These are phyloP conservation scores for Agarophyton chilense DNA, from an alignment of 23 red algal species.

Conservation along the genomic window DNA sequence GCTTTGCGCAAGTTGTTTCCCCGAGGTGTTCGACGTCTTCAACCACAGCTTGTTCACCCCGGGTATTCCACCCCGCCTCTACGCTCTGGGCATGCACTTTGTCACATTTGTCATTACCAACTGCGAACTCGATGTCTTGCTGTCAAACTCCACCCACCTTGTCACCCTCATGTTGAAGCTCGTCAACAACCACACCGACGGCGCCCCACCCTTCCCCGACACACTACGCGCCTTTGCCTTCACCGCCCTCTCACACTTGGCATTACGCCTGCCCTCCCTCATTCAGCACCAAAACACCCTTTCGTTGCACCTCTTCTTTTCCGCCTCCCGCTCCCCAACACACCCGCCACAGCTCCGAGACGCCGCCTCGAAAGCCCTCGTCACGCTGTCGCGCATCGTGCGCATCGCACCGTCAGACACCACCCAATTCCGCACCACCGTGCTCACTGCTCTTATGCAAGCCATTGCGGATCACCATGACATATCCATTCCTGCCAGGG, in stretches of 20 bases:
- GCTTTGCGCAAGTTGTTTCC: conserved; percentile 56
- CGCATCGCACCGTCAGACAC: neutral
- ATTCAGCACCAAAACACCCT: neutral
- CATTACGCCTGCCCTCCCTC: conserved; percentile 32
- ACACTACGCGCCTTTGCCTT: conserved; percentile 53
- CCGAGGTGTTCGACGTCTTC: conserved; percentile 51
- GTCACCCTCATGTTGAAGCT: conserved; percentile 50
- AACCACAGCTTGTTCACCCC: conserved; percentile 12
- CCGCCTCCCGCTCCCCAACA: neutral
- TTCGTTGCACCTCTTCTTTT: conserved; percentile 48
- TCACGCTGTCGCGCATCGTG: conserved; percentile 37
- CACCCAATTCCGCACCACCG: neutral
- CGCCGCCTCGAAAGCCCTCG: conserved; percentile 57
- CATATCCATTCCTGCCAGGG: conserved; percentile 15
- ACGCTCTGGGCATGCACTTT: conserved; percentile 70
- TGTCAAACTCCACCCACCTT: neutral
- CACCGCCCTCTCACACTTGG: conserved; percentile 44
- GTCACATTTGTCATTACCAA: conserved; percentile 53
- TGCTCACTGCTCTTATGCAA: conserved; percentile 18
- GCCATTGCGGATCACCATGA: conserved; percentile 27
- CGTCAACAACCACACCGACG: conserved; percentile 30
- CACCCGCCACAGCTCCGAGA: conserved; percentile 40
- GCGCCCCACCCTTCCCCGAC: conserved; percentile 37
- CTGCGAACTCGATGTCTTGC: conserved; percentile 24
- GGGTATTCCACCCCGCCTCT: conserved; percentile 33